phyloP scores from a whole-genome alignment of 805 yeast species.

The Starmerella roubikii region DNA sequence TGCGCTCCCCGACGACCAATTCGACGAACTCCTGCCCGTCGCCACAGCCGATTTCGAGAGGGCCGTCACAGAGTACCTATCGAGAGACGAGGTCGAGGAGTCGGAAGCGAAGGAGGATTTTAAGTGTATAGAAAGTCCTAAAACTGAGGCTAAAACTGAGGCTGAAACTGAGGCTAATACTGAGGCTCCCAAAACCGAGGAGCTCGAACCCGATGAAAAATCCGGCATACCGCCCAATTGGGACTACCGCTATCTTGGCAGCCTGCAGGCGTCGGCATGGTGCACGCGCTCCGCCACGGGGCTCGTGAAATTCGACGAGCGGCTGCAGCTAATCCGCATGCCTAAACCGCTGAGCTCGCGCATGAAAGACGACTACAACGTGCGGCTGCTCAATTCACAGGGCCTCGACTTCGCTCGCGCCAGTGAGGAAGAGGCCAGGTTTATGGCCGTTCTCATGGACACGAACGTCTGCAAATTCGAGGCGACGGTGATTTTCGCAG shows the following conservation, averaged over 20 bases:
- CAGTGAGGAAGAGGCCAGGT: conserved; percentile 53
- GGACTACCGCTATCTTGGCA: conserved; percentile 24
- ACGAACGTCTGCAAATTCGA: conserved; percentile 40
- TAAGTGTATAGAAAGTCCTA: not conserved
- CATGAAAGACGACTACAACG: conserved; percentile 20
- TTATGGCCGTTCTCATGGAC: conserved; percentile 52
- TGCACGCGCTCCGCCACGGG: conserved; percentile 26
- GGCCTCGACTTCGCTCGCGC: conserved; percentile 61
- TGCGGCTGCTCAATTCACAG: conserved; percentile 23
- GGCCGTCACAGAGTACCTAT: conserved; percentile 24
- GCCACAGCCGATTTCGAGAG: conserved; percentile 20
- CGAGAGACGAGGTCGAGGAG: conserved; percentile 4
- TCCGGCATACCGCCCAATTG: not conserved
- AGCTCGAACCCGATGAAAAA: not conserved
- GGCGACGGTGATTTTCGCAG: conserved; percentile 46
- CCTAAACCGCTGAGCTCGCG: not conserved
- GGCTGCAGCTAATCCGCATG: conserved; percentile 21
- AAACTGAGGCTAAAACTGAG: not conserved
- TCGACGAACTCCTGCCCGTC: conserved; percentile 13
- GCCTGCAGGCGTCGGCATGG: conserved; percentile 28
- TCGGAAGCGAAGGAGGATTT: not conserved
- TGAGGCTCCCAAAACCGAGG: not conserved
- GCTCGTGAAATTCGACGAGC: conserved; percentile 25
- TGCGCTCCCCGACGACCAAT: conserved; percentile 11
- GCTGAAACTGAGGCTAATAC: not conserved